Conservation (phyloP, 306 rosid species). For the Vigna nakashimae region DNA sequence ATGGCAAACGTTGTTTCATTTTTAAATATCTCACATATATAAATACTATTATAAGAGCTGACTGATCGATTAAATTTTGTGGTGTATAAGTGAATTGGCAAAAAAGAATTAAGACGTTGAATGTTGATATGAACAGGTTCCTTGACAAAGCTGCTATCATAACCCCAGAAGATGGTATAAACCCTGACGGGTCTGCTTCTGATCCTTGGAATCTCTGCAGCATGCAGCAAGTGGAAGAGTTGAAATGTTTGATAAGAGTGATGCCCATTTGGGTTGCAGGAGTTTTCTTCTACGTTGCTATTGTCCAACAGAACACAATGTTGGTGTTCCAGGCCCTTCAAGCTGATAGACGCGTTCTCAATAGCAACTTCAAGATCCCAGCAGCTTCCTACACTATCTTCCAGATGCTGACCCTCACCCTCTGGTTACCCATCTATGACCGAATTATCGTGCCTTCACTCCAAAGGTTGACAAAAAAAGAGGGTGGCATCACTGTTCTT, state of each 20-base stretch:
- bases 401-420: constrained; percentile 66
- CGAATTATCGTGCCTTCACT: constrained; percentile 64
- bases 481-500: constrained; percentile 81
- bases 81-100: too few relatives aligned
- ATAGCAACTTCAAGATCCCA: constrained; percentile 64
- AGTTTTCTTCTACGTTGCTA: constrained; percentile 49
- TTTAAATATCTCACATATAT: too few relatives aligned
- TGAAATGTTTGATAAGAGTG: constrained; percentile 73
- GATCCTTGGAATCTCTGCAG: constrained; percentile 84
- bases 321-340: constrained; percentile 87
- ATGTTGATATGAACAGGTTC: constrained; percentile 48
- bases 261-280: constrained; percentile 79
- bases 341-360: constrained; percentile 60
- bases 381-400: constrained; percentile 74
- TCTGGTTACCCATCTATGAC: constrained; percentile 80
- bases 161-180: constrained; percentile 57
- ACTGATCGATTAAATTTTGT: too few relatives aligned
- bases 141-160: constrained; percentile 83
- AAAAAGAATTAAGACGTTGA: constrained; percentile 2
- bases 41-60: too few relatives aligned
- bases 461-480: constrained; percentile 60
- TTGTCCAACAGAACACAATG: constrained; percentile 68
- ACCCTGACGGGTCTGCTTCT: constrained; percentile 67
- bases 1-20: too few relatives aligned
- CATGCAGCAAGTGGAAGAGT: constrained; percentile 90